Conservation (phyloP, 2,329 filamentous ascomycete genomes). For the Myriosclerotinia curreyana region DNA sequence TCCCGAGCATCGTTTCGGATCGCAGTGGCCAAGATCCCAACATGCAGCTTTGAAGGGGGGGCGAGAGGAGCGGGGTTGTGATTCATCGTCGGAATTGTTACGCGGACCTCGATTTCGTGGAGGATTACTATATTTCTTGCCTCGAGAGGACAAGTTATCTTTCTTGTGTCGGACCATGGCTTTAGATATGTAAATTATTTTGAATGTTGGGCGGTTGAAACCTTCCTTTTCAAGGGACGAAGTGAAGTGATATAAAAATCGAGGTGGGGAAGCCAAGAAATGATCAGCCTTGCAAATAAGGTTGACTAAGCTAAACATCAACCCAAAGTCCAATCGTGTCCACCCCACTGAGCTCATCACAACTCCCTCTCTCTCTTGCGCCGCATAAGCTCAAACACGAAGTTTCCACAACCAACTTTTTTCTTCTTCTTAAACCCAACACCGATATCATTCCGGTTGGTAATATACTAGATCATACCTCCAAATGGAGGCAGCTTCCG, state of each 20-base stretch:
- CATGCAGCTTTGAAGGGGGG: constrained; percentile 85
- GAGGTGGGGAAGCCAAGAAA: constrained; percentile 13
- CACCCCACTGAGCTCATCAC: constrained; percentile 17
- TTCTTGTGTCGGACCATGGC: constrained; percentile 95
- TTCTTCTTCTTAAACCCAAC: background rate
- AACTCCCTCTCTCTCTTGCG: constrained; percentile 7
- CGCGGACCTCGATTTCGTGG: constrained; percentile 47
- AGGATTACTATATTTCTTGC: constrained; percentile 65
- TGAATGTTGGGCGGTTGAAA: background rate
- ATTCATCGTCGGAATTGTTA: constrained; percentile 48
- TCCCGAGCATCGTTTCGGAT: constrained; percentile 92
- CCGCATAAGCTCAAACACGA: constrained; percentile 12
- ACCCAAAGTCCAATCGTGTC: constrained; percentile 20
- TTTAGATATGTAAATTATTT: constrained; percentile 4
- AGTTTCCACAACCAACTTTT: background rate
- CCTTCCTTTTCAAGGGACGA: background rate
- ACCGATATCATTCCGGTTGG: constrained; percentile 10
- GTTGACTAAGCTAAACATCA: constrained; percentile 18
- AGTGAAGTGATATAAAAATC: constrained; percentile 14
- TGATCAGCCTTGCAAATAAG: constrained; percentile 13
- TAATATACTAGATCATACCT: constrained; percentile 30
- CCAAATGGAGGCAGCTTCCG: constrained; percentile 87
- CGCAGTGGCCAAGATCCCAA: constrained; percentile 97
- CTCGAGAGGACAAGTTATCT: constrained; percentile 64
- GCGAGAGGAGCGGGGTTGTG: constrained; percentile 41